These are phyloP conservation scores for Melanogaster broomeanus DNA, from an alignment of 768 basidiomycete species.

Conservation along the genomic window DNA sequence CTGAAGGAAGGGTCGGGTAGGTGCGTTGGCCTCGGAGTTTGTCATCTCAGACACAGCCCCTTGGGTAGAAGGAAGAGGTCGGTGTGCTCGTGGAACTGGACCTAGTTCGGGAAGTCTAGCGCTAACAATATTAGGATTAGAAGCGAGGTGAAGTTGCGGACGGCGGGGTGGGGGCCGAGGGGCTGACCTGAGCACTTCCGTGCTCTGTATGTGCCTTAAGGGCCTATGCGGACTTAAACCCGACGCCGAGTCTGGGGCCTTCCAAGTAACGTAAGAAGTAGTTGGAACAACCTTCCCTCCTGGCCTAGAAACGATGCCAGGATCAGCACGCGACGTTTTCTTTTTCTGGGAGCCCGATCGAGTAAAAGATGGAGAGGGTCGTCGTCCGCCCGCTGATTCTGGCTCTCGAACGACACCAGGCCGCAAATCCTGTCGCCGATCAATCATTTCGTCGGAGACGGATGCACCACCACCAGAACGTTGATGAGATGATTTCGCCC, in stretches of 20 bases:
- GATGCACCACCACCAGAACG: constrained; percentile 16
- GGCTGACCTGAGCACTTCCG: constrained; percentile 27
- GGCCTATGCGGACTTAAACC: constrained; percentile 34
- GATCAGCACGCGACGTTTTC: constrained; percentile 19
- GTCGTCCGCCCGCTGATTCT: constrained; percentile 14
- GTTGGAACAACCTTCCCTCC: constrained; percentile 29
- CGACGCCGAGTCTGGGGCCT: constrained; percentile 34
- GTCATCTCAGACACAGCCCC: constrained; percentile 18
- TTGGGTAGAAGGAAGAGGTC: constrained; percentile 33
- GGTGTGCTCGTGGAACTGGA: constrained; percentile 22
- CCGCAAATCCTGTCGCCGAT: constrained; percentile 2
- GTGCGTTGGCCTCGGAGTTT: constrained; percentile 18
- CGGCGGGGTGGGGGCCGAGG: constrained; percentile 32
- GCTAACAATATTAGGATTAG: constrained; percentile 14
- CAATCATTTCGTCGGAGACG: constrained; percentile 21
- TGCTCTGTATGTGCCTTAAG: constrained; percentile 30
- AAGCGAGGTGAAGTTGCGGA: constrained; percentile 23
- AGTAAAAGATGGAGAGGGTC: constrained; percentile 6
- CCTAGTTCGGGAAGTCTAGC: constrained; percentile 19
- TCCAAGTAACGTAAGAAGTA: constrained; percentile 22
- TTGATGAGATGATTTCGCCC: constrained; percentile 8
- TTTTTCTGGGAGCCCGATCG: constrained; percentile 22
- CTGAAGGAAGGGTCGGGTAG: constrained; percentile 22
- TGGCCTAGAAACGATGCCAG: constrained; percentile 15
- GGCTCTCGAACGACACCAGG: constrained; percentile 13